phyloP scores from a whole-genome alignment of 208 protist genomes.

The Cochliopodium minus region DNA sequence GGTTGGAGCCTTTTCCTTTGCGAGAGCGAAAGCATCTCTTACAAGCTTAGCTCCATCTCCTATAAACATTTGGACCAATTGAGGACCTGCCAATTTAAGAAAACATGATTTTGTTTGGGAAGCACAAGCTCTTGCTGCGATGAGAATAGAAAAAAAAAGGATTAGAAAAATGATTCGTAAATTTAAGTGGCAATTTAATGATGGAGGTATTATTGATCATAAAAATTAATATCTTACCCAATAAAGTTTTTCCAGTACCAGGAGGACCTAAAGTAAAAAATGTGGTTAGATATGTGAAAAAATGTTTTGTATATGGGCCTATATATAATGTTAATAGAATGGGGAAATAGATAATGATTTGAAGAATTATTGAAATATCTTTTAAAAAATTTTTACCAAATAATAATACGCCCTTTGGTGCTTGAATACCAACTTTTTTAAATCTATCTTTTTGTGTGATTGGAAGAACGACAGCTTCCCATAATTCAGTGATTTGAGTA shows the following conservation, averaged over 20 bases:
- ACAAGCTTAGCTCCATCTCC: conserved; percentile 97
- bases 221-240: conserved; percentile 4
- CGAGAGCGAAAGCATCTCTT: conserved; percentile 96
- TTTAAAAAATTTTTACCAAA: neutral
- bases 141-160: conserved; percentile 34
- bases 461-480: conserved; percentile 97
- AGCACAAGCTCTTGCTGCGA: conserved; percentile 96
- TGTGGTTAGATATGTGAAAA: conserved; percentile 19
- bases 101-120: conserved; percentile 94
- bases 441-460: conserved; percentile 95
- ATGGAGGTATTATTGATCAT: neutral
- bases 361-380: conserved; percentile 4
- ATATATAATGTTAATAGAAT: no score
- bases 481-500: conserved; percentile 94
- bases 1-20: conserved; percentile 94
- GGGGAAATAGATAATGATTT: conserved; percentile 15
- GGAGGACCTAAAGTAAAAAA: conserved; percentile 87
- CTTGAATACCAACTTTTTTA: conserved; percentile 91
- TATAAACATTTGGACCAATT: conserved; percentile 93
- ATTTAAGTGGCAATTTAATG: neutral
- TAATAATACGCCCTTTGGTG: conserved; percentile 88
- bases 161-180: neutral
- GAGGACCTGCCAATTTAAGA: conserved; percentile 94
- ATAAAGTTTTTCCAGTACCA: conserved; percentile 86
- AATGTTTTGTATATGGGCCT: no score